Conservation (phyloP, 2,329 filamentous ascomycete genomes). For the Ceratocystis destructans region DNA sequence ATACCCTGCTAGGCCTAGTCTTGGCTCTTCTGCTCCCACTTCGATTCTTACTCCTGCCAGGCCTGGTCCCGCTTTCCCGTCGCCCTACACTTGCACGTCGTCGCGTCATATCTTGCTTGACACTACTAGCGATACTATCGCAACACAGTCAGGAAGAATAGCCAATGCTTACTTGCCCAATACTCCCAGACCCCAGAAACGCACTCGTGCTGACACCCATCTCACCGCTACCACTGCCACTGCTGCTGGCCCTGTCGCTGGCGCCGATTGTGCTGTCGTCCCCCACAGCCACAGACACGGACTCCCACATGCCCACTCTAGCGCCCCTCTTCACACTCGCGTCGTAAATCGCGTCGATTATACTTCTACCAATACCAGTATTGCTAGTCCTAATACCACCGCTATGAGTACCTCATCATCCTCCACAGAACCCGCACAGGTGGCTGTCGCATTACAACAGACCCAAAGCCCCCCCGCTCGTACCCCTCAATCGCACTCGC, state of each 20-base stretch:
- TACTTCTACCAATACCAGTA: not conserved
- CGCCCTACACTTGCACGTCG: constrained; percentile 10
- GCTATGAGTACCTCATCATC: not conserved
- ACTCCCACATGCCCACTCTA: not conserved
- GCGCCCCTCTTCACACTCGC: not conserved
- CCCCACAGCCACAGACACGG: too few relatives aligned
- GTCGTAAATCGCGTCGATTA: constrained; percentile 11
- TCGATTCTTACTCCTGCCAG: not conserved
- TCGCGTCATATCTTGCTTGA: constrained; percentile 9
- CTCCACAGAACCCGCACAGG: not conserved
- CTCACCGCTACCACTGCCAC: not conserved
- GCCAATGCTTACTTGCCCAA: not conserved
- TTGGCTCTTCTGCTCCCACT: constrained; percentile 6
- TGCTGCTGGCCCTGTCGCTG: too few relatives aligned
- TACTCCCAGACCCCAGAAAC: not conserved
- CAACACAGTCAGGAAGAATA: not conserved
- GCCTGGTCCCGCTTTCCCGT: not conserved
- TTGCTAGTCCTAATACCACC: not conserved
- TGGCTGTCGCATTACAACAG: not conserved
- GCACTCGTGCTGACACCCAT: not conserved
- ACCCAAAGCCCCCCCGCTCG: constrained; percentile 1
- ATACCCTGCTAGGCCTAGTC: constrained; percentile 2
- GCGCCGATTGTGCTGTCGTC: not conserved
- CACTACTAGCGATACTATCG: not conserved
- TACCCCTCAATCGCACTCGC: constrained; percentile 7